phyloP scores from a whole-genome alignment of 495 filamentous ascomycete genomes.

The Neurospora cerealis region DNA sequence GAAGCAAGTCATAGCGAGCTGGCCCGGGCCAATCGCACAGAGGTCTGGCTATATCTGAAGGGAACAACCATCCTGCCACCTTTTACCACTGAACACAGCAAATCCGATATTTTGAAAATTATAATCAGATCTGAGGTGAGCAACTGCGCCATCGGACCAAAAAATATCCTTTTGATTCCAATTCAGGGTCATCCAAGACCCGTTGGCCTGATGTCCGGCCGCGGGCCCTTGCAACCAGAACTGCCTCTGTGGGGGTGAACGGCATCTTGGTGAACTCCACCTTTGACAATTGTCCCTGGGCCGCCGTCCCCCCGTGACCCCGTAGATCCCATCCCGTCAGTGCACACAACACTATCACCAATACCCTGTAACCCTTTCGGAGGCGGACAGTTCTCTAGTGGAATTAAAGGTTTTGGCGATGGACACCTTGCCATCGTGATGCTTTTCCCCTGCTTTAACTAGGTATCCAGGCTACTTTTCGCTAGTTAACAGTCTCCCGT shows the following conservation, averaged over 20 bases:
- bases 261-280: background rate
- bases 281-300: background rate
- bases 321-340: background rate
- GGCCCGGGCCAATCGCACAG: slow-evolving; percentile 1
- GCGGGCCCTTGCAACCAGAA: background rate
- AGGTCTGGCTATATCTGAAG: background rate
- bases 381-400: background rate
- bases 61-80: background rate
- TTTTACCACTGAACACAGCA: background rate
- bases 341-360: background rate
- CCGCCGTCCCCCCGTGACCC: background rate
- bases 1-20: background rate
- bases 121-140: background rate
- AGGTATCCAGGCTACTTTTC: background rate
- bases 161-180: background rate
- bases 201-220: background rate
- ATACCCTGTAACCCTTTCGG: background rate
- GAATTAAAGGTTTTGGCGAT: background rate
- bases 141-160: background rate
- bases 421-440: slow-evolving; percentile 21
- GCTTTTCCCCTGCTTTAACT: background rate
- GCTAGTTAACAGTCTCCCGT: background rate
- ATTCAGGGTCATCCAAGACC: background rate
- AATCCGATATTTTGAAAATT: background rate
- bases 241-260: background rate